Conservation (phyloP, 108 stramenopile species). For the Hondaea fermentalgiana region DNA sequence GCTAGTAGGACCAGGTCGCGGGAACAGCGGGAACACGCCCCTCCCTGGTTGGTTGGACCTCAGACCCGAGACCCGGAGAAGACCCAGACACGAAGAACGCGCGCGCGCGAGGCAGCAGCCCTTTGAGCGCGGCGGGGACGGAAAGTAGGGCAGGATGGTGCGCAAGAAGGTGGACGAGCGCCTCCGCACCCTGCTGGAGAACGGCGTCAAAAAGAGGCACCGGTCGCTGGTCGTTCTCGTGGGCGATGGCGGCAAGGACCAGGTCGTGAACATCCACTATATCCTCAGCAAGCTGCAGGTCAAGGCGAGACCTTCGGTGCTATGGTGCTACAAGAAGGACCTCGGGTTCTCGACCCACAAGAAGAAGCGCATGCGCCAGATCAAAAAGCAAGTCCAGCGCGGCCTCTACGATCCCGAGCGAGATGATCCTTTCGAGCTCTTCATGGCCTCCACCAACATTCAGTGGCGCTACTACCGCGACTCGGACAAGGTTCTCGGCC, state of each 20-base stretch:
- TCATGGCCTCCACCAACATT: conserved; percentile 81
- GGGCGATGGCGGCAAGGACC: conserved; percentile 96
- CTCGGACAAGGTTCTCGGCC: conserved; percentile 83
- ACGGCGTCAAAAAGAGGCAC: conserved; percentile 63
- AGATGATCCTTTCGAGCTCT: conserved; percentile 92
- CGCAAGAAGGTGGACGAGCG: conserved; percentile 87
- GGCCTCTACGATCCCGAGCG: conserved; percentile 49
- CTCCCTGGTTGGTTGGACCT: too few relatives aligned
- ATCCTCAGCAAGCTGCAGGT: conserved; percentile 71
- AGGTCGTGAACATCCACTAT: conserved; percentile 90
- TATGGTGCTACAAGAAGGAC: conserved; percentile 99
- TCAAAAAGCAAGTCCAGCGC: conserved; percentile 77
- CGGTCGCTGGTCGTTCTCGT: conserved; percentile 86
- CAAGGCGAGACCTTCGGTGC: conserved; percentile 69
- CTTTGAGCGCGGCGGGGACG: too few relatives aligned
- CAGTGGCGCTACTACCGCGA: conserved; percentile 99
- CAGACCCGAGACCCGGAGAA: too few relatives aligned
- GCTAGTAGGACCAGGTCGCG: too few relatives aligned
- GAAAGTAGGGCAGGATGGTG: not conserved
- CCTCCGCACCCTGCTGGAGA: conserved; percentile 80
- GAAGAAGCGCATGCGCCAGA: conserved; percentile 83
- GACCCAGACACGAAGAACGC: too few relatives aligned
- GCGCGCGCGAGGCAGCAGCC: too few relatives aligned
- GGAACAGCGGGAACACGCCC: too few relatives aligned
- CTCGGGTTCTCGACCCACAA: conserved; percentile 82